Conservation (phyloP, 1,284 basidiomycete genomes). For the Heterobasidion parviporum region DNA sequence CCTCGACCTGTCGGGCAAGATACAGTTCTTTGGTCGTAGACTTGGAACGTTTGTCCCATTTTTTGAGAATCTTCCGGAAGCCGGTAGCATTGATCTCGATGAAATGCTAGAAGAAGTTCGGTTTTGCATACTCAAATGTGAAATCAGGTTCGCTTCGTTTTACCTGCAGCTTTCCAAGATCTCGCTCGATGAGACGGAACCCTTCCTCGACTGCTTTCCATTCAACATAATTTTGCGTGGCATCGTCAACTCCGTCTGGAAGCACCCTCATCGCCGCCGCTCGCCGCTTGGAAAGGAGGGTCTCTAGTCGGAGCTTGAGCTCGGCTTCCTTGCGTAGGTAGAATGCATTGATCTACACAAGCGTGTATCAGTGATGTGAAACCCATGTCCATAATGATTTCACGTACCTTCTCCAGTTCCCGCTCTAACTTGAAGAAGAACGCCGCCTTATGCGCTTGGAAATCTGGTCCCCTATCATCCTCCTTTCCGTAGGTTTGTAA, state of each 20-base stretch:
- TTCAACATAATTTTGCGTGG: conserved; percentile 68
- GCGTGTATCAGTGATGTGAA: conserved; percentile 2
- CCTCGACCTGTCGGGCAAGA: conserved; percentile 93
- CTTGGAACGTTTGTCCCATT: conserved; percentile 97
- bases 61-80: conserved; percentile 97
- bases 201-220: conserved; percentile 95
- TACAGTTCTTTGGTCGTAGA: conserved; percentile 95
- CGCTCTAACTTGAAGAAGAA: conserved; percentile 99
- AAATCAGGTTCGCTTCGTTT: conserved; percentile 10
- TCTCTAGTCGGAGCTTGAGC: conserved; percentile 86
- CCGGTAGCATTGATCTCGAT: conserved; percentile 98
- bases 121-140: conserved; percentile 14
- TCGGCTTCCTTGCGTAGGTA: conserved; percentile 98
- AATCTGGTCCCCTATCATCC: conserved; percentile 64
- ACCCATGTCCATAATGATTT: background rate
- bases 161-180: conserved; percentile 95
- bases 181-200: conserved; percentile 90
- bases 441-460: conserved; percentile 91
- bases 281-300: conserved; percentile 89
- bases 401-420: conserved; percentile 88
- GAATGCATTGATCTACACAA: conserved; percentile 92
- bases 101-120: conserved; percentile 62
- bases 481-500: conserved; percentile 55
- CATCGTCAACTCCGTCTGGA: conserved; percentile 52
- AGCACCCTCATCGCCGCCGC: conserved; percentile 68